Evolutionary conservation across 1,284 basidiomycete genomes (phyloP).

Genomic region (Boletellus deceptivus): DNA sequence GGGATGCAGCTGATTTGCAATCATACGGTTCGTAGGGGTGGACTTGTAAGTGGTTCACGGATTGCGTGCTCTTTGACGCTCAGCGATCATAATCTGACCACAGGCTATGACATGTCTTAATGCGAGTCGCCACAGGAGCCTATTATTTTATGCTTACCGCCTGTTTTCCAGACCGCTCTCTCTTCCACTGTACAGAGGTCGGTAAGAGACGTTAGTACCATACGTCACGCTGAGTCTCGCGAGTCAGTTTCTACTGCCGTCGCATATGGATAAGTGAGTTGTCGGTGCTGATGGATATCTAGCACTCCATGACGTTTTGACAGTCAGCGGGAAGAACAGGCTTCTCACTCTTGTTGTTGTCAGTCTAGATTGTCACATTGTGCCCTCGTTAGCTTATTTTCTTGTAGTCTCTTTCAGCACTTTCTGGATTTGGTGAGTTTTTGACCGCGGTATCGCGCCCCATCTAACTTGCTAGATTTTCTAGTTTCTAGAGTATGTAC

Average conservation of each 20-base stretch:
- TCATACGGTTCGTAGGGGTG: conserved; percentile 8
- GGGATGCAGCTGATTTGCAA: neutral
- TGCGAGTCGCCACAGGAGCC: neutral
- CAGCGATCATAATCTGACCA: neutral
- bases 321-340: conserved; percentile 16
- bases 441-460: neutral
- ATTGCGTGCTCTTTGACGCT: neutral
- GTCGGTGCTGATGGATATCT: neutral
- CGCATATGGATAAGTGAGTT: conserved; percentile 19
- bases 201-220: neutral
- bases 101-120: neutral
- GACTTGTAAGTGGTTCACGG: conserved; percentile 5
- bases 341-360: conserved; percentile 8
- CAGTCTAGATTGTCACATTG: neutral
- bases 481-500: conserved; percentile 7
- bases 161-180: neutral
- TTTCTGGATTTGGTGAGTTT: neutral
- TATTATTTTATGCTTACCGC: neutral
- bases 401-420: neutral
- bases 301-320: neutral
- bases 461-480: neutral
- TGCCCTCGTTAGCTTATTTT: no score
- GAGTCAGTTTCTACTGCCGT: conserved; percentile 16
- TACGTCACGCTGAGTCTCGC: neutral
- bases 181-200: conserved; percentile 8